Conservation (phyloP, 2,329 filamentous ascomycete genomes). For the Paraphaeosphaeria sporulosa region DNA sequence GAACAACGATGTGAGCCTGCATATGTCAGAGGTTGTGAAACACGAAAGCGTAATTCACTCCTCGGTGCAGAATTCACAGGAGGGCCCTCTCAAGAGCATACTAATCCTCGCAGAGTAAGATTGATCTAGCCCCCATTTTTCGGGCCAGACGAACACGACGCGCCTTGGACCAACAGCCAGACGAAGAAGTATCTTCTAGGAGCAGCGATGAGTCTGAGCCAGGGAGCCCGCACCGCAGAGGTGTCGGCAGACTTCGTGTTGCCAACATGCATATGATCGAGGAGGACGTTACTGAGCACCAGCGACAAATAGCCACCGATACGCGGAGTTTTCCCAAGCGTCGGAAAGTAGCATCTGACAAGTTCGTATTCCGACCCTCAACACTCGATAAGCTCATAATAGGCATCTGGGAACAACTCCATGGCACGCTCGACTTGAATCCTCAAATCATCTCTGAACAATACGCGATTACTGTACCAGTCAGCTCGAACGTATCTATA, state of each 20-base stretch:
- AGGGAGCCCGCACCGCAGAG: conserved; percentile 29
- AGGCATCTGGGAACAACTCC: conserved; percentile 60
- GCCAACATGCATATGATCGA: conserved; percentile 34
- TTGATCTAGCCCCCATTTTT: background rate
- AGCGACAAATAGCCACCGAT: conserved; percentile 44
- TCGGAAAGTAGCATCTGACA: conserved; percentile 43
- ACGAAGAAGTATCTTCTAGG: conserved; percentile 9
- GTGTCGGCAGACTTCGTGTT: conserved; percentile 38
- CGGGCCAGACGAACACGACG: no score
- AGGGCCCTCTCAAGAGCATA: background rate
- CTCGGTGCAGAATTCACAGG: background rate
- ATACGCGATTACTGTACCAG: conserved; percentile 33
- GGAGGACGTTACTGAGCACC: conserved; percentile 41
- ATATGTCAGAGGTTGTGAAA: background rate
- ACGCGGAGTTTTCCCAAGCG: conserved; percentile 42
- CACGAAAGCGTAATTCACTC: background rate
- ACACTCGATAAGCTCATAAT: conserved; percentile 58
- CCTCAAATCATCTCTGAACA: conserved; percentile 47
- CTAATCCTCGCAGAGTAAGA: conserved; percentile 5
- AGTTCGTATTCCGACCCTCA: conserved; percentile 55
- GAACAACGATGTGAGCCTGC: background rate
- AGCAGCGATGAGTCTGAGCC: conserved; percentile 5
- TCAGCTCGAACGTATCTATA: conserved; percentile 21
- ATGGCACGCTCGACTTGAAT: conserved; percentile 52
- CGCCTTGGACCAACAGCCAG: background rate